Conservation (phyloP, 169 alveolate genomes). For the Neospora caninum region DNA sequence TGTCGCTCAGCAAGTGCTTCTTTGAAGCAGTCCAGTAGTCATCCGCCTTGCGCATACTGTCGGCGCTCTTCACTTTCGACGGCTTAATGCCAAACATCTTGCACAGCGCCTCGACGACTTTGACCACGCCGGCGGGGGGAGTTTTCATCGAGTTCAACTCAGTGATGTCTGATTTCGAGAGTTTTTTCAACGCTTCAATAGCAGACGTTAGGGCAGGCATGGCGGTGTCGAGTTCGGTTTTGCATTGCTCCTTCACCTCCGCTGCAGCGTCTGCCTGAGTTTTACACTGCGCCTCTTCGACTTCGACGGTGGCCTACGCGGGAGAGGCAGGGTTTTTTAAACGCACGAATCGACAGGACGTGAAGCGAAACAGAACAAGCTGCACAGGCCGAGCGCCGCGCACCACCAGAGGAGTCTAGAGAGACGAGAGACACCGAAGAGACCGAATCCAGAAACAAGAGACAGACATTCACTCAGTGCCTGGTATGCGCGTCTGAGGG, state of each 20-base stretch:
- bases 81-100: constrained; percentile 84
- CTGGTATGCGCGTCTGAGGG: too few relatives aligned
- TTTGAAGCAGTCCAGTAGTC: constrained; percentile 90
- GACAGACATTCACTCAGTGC: too few relatives aligned
- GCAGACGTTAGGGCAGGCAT: constrained; percentile 92
- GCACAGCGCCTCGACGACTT: constrained; percentile 85
- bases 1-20: constrained; percentile 83
- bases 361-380: too few relatives aligned
- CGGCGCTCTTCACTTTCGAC: constrained; percentile 79
- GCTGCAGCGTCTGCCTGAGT: constrained; percentile 87
- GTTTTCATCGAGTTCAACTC: constrained; percentile 91
- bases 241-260: constrained; percentile 86
- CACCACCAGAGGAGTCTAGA: too few relatives aligned
- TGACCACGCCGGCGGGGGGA: constrained; percentile 87
- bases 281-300: constrained; percentile 89
- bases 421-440: too few relatives aligned
- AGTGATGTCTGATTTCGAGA: constrained; percentile 90
- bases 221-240: constrained; percentile 93
- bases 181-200: constrained; percentile 89
- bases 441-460: too few relatives aligned
- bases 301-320: constrained; percentile 87
- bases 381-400: too few relatives aligned
- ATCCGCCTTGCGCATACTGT: constrained; percentile 79
- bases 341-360: not conserved
- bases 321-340: not conserved